These are phyloP conservation scores for Astraeus odoratus DNA, from an alignment of 768 basidiomycete species.

Conservation along the genomic window DNA sequence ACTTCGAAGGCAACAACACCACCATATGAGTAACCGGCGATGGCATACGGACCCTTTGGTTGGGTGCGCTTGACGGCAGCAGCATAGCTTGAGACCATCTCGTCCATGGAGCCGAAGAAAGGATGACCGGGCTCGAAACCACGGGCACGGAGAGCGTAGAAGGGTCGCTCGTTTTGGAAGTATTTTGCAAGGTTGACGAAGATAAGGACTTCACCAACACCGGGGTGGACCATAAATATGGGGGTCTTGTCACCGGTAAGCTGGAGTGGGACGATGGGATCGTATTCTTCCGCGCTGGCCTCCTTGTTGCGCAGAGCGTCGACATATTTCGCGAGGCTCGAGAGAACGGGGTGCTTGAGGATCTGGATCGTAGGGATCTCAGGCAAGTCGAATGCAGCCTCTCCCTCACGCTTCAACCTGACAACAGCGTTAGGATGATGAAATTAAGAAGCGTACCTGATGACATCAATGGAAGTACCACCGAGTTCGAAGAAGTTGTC, in stretches of 20 bases:
- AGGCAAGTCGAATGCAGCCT: conserved; percentile 15
- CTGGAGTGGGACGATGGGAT: conserved; percentile 34
- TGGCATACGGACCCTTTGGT: conserved; percentile 32
- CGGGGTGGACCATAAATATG: conserved; percentile 37
- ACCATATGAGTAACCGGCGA: conserved; percentile 43
- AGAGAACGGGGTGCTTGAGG: conserved; percentile 27
- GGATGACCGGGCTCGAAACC: conserved; percentile 36
- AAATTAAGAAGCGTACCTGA: conserved; percentile 7
- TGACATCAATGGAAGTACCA: conserved; percentile 32
- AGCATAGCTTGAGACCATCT: conserved; percentile 34
- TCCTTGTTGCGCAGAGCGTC: conserved; percentile 17
- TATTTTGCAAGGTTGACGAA: conserved; percentile 36
- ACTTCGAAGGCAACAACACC: conserved; percentile 40
- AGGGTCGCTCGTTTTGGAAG: conserved; percentile 33
- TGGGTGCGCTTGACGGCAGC: conserved; percentile 28
- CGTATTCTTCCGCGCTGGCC: conserved; percentile 19
- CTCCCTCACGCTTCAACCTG: conserved; percentile 19
- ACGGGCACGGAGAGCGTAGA: conserved; percentile 39
- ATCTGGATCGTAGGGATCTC: conserved; percentile 31
- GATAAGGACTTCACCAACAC: conserved; percentile 34
- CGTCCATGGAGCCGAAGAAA: conserved; percentile 30
- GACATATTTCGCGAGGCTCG: conserved; percentile 23
- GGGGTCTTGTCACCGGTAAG: conserved; percentile 32
- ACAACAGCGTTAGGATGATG: neutral
- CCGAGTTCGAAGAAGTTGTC: conserved; percentile 35